Base-by-base conservation (phyloP, 805 yeast genomes). In the baker's yeast (Saccharomyces cerevisiae) region DNA sequence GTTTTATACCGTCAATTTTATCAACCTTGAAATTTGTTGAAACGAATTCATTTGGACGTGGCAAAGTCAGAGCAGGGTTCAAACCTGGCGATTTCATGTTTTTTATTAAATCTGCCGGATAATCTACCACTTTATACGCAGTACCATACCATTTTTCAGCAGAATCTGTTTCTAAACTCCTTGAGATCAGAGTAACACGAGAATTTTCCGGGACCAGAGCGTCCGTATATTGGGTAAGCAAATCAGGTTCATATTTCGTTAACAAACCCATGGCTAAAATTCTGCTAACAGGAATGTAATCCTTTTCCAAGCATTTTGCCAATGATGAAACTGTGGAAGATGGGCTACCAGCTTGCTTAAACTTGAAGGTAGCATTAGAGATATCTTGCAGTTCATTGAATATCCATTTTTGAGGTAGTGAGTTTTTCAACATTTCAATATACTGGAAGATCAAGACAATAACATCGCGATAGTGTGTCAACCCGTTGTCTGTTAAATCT, bases 71-170 rank as follows among this genome's bases (percentile, higher is more conserved):
- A 22, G 70, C 67, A 0, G 70, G 51, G 58, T 68, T 66, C 51
- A 56, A 53, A 48, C 67, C 64, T 52, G 70, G 68, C 54, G 57
- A 58, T 47, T 66, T 57, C 49, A 82, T 64, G 43, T 59, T 63
- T 9, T 65, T 50, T 6, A 73, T 14, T 2, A 84, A 67, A 0
- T 70, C 72, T 0, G 58, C 47, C 2, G 81, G 73, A 24, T 88
- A 63, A 14, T 74, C 71, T 10, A 71, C 74, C 47, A 78, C 67
- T 2, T 79, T 70, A 66, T 89, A 88, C 60, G 87, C 86, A 0
- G 97, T 89, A 3, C 96, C 96, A 66, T 94, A 92, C 96, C 97
- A 92, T 63, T 81, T 76, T 67, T 92, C 99, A 22, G 65, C 74
- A 14, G 70, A 58, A 53, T 78, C 78, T 2, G 82, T 77, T 6